phyloP scores from a whole-genome alignment of 768 basidiomycete genomes.

The Dacryopinax spathularia region DNA sequence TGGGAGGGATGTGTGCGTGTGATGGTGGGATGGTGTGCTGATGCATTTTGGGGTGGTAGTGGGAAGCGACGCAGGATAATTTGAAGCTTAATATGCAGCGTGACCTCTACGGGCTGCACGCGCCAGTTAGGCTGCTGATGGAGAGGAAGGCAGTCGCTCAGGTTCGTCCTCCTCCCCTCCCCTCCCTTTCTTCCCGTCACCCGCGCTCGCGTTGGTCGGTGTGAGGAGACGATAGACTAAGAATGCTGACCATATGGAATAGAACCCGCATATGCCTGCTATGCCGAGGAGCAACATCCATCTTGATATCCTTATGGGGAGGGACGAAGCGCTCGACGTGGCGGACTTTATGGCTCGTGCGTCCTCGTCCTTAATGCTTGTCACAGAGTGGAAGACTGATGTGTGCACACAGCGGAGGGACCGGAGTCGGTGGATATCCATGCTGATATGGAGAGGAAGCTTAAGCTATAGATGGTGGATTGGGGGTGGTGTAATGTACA shows the following conservation, averaged over 20 bases:
- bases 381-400: background rate
- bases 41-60: constrained; percentile 35
- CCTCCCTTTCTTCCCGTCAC: background rate
- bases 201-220: background rate
- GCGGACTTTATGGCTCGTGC: constrained; percentile 67
- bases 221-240: no score
- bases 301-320: constrained; percentile 85
- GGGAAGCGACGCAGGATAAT: constrained; percentile 87
- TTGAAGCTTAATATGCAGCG: constrained; percentile 72
- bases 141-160: constrained; percentile 73
- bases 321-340: constrained; percentile 69
- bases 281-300: constrained; percentile 62
- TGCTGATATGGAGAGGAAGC: constrained; percentile 51
- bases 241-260: background rate
- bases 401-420: constrained; percentile 36
- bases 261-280: constrained; percentile 57
- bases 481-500: background rate
- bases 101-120: constrained; percentile 71
- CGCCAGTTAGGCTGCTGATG: constrained; percentile 83
- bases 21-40: background rate
- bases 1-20: background rate
- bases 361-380: constrained; percentile 15
- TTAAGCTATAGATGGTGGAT: background rate
- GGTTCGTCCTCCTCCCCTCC: constrained; percentile 33
- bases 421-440: constrained; percentile 42